A percentile compares a stretch with the other conserved stretches of the same genome.
phyloP scores from a whole-genome alignment of 345 rosid species.

The Ceriops zippeliana region DNA sequence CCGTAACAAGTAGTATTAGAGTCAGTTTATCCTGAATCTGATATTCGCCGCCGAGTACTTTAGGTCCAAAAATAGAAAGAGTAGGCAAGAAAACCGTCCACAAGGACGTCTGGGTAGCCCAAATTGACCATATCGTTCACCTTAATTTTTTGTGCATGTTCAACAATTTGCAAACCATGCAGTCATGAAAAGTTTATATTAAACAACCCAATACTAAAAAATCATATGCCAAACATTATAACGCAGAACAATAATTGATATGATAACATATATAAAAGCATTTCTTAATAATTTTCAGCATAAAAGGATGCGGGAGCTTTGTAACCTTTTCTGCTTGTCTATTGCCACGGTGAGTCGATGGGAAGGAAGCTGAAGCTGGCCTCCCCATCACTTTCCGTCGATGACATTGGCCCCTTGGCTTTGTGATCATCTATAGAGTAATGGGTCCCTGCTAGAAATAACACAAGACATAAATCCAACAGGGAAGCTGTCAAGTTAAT shows the following conservation, averaged over 20 bases:
- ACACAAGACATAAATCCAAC: constrained; percentile 7
- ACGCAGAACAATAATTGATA: too few relatives aligned
- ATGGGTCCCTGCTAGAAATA: constrained; percentile 1
- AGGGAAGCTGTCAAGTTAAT: not conserved
- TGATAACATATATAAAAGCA: too few relatives aligned
- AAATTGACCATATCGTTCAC: not conserved
- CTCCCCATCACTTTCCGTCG: constrained; percentile 8
- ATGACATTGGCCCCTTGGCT: not conserved
- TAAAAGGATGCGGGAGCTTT: not conserved
- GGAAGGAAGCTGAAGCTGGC: constrained; percentile 10
- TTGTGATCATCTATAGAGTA: constrained; percentile 4
- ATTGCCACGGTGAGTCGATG: constrained; percentile 5
- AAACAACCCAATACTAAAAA: too few relatives aligned
- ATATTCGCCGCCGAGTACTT: too few relatives aligned
- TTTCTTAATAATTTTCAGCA: not conserved
- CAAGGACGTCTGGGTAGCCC: too few relatives aligned
- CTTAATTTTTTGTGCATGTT: too few relatives aligned
- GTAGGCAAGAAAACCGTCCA: too few relatives aligned
- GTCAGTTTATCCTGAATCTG: too few relatives aligned
- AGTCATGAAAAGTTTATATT: too few relatives aligned
- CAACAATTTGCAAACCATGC: too few relatives aligned
- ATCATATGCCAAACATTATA: not conserved
- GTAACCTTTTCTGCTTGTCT: constrained; percentile 17
- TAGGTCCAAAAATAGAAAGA: too few relatives aligned
- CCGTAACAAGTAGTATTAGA: too few relatives aligned